Base-by-base conservation (phyloP, 306 rosid genomes). In the Dalbergia oliveri region DNA sequence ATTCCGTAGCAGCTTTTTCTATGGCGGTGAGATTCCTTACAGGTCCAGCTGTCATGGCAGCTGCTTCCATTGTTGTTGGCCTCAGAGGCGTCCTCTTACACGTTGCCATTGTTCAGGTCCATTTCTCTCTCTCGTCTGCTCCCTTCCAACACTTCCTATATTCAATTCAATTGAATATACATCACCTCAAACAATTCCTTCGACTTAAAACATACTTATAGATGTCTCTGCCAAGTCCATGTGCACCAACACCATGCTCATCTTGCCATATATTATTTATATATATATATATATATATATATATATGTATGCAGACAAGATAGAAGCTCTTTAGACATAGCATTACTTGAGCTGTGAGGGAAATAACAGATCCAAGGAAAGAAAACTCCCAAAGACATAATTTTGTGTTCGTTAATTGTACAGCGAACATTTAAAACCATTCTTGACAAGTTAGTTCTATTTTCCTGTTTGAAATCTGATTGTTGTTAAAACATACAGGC, bases 1-100 rank as follows among this genome's bases (percentile, higher is more conserved):
- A 94, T 89, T 85, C 87, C 73, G 65, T 85, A 69, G 99, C 99
- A 93, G 81, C 95, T 90, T 93, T 91, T 90, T 70, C 97, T 0
- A 93, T 94, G 99, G 97, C 94, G 13, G 98, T 94, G 88, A 94
- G 97, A 94, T 94, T 93, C 99, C 99, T 94, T 83, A 80, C 94
- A 79, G 97, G 97, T 37, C 99, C 99, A 88, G 97, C 97, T 91
- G 95, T 94, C 83, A 95, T 95, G 97, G 99, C 98, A 62, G 97
- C 88, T 78, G 97, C 99, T 87, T 93, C 99, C 88, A 77, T 93
- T 90, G 96, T 89, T 86, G 93, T 95, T 89, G 99, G 99, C 61
- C 90, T 95, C 79, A 90, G 74, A 87, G 98, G 99, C 43, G 88
- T 83, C 83, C 98, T 95, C 83, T 81, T 95, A 66, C 98, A 89